These are phyloP conservation scores for Tetrapisispora pingtungensis DNA, from an alignment of 805 yeast species.

Conservation along the genomic window DNA sequence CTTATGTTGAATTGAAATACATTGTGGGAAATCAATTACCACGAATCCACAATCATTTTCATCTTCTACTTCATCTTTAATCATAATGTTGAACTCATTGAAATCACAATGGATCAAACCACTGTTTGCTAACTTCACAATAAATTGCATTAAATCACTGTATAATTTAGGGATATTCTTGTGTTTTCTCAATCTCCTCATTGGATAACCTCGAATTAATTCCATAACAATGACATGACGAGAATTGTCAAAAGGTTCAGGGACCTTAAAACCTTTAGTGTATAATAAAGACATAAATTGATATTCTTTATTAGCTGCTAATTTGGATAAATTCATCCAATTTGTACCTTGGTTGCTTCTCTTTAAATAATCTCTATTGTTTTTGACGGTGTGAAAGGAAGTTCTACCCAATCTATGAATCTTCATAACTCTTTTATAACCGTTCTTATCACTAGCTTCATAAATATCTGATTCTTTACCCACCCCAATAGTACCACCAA, in stretches of 20 bases:
- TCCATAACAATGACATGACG: conserved; percentile 93
- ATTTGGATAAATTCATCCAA: conserved; percentile 86
- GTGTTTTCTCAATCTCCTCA: conserved; percentile 73
- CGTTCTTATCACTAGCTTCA: conserved; percentile 60
- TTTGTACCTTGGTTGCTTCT: conserved; percentile 54
- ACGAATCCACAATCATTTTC: conserved; percentile 59
- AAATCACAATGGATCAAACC: conserved; percentile 97
- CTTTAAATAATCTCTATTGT: conserved; percentile 82
- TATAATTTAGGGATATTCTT: conserved; percentile 62
- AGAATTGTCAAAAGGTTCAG: conserved; percentile 78
- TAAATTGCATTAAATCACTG: conserved; percentile 77
- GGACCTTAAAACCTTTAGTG: conserved; percentile 73
- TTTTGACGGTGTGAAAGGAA: conserved; percentile 85
- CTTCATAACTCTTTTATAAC: conserved; percentile 66
- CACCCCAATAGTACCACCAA: conserved; percentile 86
- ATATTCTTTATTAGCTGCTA: conserved; percentile 90
- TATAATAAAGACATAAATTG: conserved; percentile 74
- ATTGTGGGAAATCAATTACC: conserved; percentile 97
- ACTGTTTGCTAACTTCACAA: conserved; percentile 69
- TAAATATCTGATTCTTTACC: conserved; percentile 97
- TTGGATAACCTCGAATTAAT: conserved; percentile 77
- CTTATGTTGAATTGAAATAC: conserved; percentile 82
- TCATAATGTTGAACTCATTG: conserved; percentile 91
- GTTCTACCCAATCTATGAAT: conserved; percentile 91
- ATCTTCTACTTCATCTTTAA: conserved; percentile 44